Percentiles rank a stretch among this genome's conserved stretches.
These are phyloP conservation scores for Boeremia lycopersici DNA, from an alignment of 2,329 filamentous ascomycete genomes.

Conservation along the genomic window DNA sequence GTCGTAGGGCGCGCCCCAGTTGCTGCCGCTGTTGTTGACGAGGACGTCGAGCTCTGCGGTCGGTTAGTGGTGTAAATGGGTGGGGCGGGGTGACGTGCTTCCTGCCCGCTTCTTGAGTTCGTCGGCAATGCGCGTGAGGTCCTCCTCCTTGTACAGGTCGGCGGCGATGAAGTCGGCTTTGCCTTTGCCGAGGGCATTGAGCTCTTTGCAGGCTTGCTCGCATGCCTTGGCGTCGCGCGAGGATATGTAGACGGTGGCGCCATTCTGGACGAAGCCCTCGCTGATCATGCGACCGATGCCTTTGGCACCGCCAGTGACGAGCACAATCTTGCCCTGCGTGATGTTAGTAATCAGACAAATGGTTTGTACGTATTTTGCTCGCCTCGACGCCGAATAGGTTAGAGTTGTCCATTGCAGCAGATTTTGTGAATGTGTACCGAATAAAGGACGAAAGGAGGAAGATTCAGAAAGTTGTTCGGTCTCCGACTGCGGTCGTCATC, in stretches of 20 bases:
- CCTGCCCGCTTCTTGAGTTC: slow-evolving; percentile 61
- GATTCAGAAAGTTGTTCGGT: slow-evolving; percentile 5
- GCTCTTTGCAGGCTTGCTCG: slow-evolving; percentile 63
- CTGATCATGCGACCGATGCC: slow-evolving; percentile 73
- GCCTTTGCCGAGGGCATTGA: slow-evolving; percentile 62
- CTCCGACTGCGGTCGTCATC: slow-evolving; percentile 13
- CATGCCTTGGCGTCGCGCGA: slow-evolving; percentile 68
- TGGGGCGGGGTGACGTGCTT: too few species aligned
- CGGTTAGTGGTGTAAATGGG: neutral
- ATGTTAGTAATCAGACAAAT: neutral
- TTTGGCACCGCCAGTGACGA: slow-evolving; percentile 57
- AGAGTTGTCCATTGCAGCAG: slow-evolving; percentile 41
- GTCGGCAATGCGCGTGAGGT: slow-evolving; percentile 62
- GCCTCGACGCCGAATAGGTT: slow-evolving; percentile 48
- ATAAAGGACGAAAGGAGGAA: neutral
- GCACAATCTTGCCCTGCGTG: slow-evolving; percentile 50
- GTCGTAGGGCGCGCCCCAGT: slow-evolving; percentile 67
- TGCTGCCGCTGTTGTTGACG: slow-evolving; percentile 69
- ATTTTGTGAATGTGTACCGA: neutral
- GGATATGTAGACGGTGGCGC: slow-evolving; percentile 72
- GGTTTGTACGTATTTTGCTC: neutral
- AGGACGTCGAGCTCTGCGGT: slow-evolving; percentile 62
- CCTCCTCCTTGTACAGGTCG: slow-evolving; percentile 67
- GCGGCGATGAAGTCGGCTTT: slow-evolving; percentile 65
- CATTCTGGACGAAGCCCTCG: slow-evolving; percentile 68